Base-by-base conservation (phyloP, 106 monocot genomes). In the Hemerocallis citrina region DNA sequence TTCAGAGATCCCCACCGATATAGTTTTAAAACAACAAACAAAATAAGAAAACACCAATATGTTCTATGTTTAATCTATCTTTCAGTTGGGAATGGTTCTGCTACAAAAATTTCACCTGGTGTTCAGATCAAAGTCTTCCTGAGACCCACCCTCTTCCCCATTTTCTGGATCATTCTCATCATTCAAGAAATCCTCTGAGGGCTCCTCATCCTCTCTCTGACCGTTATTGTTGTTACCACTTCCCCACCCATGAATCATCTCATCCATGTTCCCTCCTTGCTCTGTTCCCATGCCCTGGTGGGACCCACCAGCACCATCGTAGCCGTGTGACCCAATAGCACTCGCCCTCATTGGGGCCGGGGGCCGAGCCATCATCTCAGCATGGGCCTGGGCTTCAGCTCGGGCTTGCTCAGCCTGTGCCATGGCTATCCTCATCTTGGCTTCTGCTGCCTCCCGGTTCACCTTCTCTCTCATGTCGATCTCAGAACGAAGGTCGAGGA, bases 161-260 rank as follows among this genome's bases (percentile, higher is more conserved):
- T 87, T 77, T 35, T 87, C 86, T 5, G 55, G 65, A 19, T 86
- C 92, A 42, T 92, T 92, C 63, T 81, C 94, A 56, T 86, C 85
- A 49, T 96, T 96, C 68, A 96, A 52, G 70, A 81, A 96, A 68
- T 96, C 96, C 42, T 96, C 87, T 0, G 82, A 74, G 21, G 87
- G 92, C 21, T 86, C 86, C 41, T 87, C 92, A 41, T 84, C 87
- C 7, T 76, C 87, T 34, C 61, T 77, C 78, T 40, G 68, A 72
- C 38, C 36, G 43, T 52, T 35, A 22, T 62, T 62, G 23, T 43
- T 44, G n/a, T 31, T 44, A 10, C 16, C 35, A 34, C 52, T 67
- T 32, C 71, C 82, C 90, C 90, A 91, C 0, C 79, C 82, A 55
- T 82, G 80, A 37, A 58, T 58, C 31, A 68, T 71, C 19, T 76